Percentiles rank a stretch among this genome's conserved stretches.
These are phyloP conservation scores for Calonectria pseudoturangicola DNA, from an alignment of 2,329 filamentous ascomycete genomes.

Conservation along the genomic window DNA sequence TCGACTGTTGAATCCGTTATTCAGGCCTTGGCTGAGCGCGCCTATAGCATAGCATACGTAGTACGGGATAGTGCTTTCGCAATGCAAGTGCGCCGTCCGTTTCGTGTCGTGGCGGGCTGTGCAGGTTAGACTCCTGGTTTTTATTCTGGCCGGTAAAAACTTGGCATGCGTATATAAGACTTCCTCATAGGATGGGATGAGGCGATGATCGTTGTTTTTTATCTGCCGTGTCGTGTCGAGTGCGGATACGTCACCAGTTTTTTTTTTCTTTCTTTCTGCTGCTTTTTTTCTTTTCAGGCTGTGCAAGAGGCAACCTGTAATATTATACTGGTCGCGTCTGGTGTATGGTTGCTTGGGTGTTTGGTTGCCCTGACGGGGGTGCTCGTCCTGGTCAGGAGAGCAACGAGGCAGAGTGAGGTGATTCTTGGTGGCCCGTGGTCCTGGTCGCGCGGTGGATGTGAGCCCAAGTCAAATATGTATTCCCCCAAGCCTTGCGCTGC, in stretches of 20 bases:
- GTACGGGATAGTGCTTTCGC: not conserved
- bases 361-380: constrained; percentile 51
- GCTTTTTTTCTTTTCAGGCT: constrained; percentile 3
- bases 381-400: constrained; percentile 54
- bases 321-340: constrained; percentile 49
- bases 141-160: constrained; percentile 30
- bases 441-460: constrained; percentile 46
- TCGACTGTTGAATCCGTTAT: constrained; percentile 17
- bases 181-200: constrained; percentile 20
- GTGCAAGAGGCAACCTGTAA: constrained; percentile 45
- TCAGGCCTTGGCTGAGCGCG: not conserved
- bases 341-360: constrained; percentile 49
- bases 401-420: constrained; percentile 54
- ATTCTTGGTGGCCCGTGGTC: constrained; percentile 53
- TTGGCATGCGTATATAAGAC: constrained; percentile 45
- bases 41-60: not conserved
- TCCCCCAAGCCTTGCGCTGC: constrained; percentile 25
- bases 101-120: constrained; percentile 38
- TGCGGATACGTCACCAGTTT: constrained; percentile 51
- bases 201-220: constrained; percentile 39
- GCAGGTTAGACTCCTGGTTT: constrained; percentile 27
- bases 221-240: constrained; percentile 44
- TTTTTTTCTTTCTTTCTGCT: constrained; percentile 22
- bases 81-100: constrained; percentile 19
- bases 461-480: constrained; percentile 33